Conservation (phyloP, 164 flowering plant genomes). For the Magnolia sinica region DNA sequence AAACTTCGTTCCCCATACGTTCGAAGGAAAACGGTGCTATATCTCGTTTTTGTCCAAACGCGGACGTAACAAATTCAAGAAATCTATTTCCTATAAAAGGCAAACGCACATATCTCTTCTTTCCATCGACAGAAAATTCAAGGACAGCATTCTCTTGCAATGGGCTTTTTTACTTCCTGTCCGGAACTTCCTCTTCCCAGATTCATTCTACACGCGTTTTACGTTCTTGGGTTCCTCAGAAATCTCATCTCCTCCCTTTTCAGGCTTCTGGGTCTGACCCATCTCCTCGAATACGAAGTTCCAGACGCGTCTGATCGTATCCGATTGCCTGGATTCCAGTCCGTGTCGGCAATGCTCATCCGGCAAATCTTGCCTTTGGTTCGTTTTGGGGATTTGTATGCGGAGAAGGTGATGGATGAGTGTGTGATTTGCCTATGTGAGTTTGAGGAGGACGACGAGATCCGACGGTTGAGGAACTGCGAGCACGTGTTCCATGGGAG, state of each 20-base stretch:
- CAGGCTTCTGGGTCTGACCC: not conserved
- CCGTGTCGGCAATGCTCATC: not conserved
- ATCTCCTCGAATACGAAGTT: not conserved
- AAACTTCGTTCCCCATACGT: too few species aligned
- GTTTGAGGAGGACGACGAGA: slow-evolving; percentile 51
- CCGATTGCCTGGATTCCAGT: not conserved
- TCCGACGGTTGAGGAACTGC: slow-evolving; percentile 58
- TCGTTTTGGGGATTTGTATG: not conserved
- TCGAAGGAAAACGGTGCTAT: too few species aligned
- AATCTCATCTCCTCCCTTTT: not conserved
- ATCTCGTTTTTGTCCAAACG: too few species aligned
- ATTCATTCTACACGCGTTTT: not conserved
- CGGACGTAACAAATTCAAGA: too few species aligned
- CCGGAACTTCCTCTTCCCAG: not conserved
- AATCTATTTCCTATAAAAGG: too few species aligned
- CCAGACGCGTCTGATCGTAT: too few species aligned
- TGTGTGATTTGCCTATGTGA: slow-evolving; percentile 21
- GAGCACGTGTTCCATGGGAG: slow-evolving; percentile 61
- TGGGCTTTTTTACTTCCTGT: too few species aligned
- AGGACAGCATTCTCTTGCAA: too few species aligned
- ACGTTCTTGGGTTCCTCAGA: not conserved
- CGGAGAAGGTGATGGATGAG: not conserved
- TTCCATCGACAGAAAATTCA: too few species aligned
- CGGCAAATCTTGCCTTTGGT: not conserved
- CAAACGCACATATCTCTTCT: too few species aligned